A percentile compares a stretch with the other conserved stretches of the same genome.
Conservation (phyloP, 2,329 filamentous ascomycete genomes). For the Dothiorella sarmentorum region DNA sequence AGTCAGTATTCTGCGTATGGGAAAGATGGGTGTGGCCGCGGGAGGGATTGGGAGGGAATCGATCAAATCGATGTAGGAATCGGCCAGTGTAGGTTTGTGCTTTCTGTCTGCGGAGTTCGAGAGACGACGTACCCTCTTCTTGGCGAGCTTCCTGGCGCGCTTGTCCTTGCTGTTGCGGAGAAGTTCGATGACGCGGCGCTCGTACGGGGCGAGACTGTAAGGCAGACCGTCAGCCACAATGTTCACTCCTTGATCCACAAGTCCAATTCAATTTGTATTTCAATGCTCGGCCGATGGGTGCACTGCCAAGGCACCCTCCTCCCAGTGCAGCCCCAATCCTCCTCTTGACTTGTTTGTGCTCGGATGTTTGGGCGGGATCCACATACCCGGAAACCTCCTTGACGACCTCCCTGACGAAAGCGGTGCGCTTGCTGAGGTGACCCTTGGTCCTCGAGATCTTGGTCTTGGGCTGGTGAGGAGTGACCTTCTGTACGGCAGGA, state of each 20-base stretch:
- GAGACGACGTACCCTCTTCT: conserved; percentile 79
- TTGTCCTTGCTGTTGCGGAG: conserved; percentile 99
- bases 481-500: conserved; percentile 48
- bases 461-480: conserved; percentile 48
- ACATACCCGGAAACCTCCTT: conserved; percentile 96
- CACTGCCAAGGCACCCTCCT: background rate
- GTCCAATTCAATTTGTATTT: background rate
- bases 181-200: conserved; percentile 98
- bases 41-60: background rate
- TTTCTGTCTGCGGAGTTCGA: background rate
- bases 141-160: conserved; percentile 97
- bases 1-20: conserved; percentile 26
- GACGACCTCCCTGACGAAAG: conserved; percentile 95
- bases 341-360: conserved; percentile 5
- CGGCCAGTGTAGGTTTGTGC: background rate
- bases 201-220: conserved; percentile 78
- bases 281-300: background rate
- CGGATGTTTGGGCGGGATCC: conserved; percentile 17
- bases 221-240: conserved; percentile 18
- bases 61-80: background rate
- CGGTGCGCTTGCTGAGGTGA: conserved; percentile 92
- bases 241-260: background rate
- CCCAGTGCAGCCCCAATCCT: background rate
- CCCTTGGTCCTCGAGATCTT: conserved; percentile 75
- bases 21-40: background rate